Evolutionary conservation across 2,329 filamentous ascomycete genomes (phyloP).

Genomic region (Colletotrichum sp.): DNA sequence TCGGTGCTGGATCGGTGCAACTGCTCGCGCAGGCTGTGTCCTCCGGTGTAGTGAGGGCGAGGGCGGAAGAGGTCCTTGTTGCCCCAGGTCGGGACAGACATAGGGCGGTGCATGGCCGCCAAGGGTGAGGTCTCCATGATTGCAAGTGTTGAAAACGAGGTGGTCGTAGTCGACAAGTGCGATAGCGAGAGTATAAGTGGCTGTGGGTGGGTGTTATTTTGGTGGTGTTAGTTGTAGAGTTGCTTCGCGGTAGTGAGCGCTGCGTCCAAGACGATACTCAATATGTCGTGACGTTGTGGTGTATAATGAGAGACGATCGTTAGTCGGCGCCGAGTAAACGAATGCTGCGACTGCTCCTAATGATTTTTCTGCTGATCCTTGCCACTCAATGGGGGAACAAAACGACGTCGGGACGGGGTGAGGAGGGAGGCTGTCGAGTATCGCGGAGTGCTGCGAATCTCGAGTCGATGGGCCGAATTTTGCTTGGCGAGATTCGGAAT

Average conservation of each 20-base stretch:
- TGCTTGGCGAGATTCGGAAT: slow-evolving; percentile 1
- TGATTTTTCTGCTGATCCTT: slow-evolving; percentile 10
- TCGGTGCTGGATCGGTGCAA: slow-evolving; percentile 68
- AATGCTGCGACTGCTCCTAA: slow-evolving; percentile 35
- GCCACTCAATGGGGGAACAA: slow-evolving; percentile 14
- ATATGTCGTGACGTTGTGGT: slow-evolving; percentile 29
- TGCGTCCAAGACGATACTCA: slow-evolving; percentile 27
- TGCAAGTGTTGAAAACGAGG: slow-evolving; percentile 2
- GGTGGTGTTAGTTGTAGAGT: neutral
- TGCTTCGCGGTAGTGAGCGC: neutral
- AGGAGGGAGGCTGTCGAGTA: neutral
- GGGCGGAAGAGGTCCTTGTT: slow-evolving; percentile 57
- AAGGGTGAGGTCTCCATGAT: slow-evolving; percentile 92
- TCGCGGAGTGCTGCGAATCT: neutral
- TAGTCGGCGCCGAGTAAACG: slow-evolving; percentile 30
- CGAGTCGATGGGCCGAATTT: neutral
- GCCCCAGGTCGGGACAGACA: slow-evolving; percentile 65
- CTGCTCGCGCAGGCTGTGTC: slow-evolving; percentile 78
- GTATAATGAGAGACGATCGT: slow-evolving; percentile 20
- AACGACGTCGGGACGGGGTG: neutral
- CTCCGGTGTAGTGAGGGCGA: slow-evolving; percentile 56
- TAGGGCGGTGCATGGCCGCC: slow-evolving; percentile 85
- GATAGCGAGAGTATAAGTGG: neutral
- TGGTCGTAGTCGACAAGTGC: neutral
- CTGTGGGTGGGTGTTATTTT: neutral